These are phyloP conservation scores for Vigna hirtella DNA, from an alignment of 306 rosid species.

Conservation along the genomic window DNA sequence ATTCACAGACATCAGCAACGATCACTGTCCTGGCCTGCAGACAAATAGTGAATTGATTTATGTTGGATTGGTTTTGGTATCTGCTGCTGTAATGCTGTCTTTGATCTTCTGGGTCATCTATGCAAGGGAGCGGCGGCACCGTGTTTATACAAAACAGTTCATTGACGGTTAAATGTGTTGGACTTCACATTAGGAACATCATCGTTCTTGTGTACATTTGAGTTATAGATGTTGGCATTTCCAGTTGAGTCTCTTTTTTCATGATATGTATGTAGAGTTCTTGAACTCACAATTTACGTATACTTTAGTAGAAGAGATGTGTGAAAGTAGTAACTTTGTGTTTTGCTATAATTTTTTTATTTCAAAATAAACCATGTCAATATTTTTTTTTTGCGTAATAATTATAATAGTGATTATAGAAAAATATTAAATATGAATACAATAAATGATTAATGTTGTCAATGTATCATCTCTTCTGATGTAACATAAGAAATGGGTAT, in stretches of 20 bases:
- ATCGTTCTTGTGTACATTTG: constrained; percentile 44
- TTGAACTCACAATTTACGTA: constrained; percentile 10
- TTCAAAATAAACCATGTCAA: no score
- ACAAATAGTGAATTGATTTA: constrained; percentile 63
- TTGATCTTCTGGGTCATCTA: constrained; percentile 93
- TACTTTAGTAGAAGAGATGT: constrained; percentile 12
- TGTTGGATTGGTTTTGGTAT: constrained; percentile 69
- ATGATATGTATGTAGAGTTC: constrained; percentile 36
- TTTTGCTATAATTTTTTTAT: background rate
- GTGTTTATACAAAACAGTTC: constrained; percentile 67
- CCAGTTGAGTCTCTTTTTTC: background rate
- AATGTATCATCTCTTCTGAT: no score
- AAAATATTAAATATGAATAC: no score
- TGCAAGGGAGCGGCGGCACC: constrained; percentile 89
- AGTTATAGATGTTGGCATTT: constrained; percentile 29
- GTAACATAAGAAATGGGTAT: no score
- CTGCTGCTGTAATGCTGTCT: constrained; percentile 79
- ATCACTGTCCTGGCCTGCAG: constrained; percentile 74
- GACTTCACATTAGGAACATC: constrained; percentile 2
- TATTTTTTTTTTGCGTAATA: no score
- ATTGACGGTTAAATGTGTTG: constrained; percentile 46
- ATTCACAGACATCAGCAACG: constrained; percentile 61
- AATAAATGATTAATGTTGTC: no score
- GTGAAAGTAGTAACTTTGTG: background rate
- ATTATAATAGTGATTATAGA: no score